Conservation (phyloP, 257 asterid species). For the Nicotiana tabacum region DNA sequence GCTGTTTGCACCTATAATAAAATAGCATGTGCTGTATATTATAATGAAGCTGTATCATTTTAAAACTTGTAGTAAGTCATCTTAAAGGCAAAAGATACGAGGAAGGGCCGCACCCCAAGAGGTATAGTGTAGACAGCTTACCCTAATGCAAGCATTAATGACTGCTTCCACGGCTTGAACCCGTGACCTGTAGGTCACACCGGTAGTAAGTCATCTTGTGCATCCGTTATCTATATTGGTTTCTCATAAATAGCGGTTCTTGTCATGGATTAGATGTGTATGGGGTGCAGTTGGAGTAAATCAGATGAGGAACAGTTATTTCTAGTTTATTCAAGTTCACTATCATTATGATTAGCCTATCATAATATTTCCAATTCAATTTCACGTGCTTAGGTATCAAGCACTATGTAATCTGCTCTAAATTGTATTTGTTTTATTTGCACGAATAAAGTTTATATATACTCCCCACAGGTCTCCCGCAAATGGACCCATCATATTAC, state of each 20-base stretch:
- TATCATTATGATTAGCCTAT: background rate
- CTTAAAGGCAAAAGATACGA: no score
- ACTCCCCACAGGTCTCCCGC: conserved; percentile 62
- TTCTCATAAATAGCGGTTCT: background rate
- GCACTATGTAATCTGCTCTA: background rate
- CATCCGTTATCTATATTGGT: background rate
- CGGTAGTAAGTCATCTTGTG: background rate
- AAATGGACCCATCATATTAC: conserved; percentile 96
- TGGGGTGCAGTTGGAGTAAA: background rate
- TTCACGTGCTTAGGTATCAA: background rate
- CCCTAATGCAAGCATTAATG: no score
- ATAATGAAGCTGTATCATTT: background rate
- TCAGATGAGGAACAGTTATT: background rate
- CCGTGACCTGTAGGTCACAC: no score
- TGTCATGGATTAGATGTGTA: background rate
- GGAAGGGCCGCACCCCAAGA: no score
- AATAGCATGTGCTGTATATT: background rate
- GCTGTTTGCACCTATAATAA: background rate
- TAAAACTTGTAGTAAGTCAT: background rate
- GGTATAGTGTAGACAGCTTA: no score
- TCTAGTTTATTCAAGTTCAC: background rate
- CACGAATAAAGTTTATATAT: background rate
- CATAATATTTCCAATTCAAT: background rate
- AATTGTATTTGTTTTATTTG: background rate
- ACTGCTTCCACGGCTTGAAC: no score